These are phyloP conservation scores for Rosa rugosa DNA, from an alignment of 306 rosid species.

Conservation along the genomic window DNA sequence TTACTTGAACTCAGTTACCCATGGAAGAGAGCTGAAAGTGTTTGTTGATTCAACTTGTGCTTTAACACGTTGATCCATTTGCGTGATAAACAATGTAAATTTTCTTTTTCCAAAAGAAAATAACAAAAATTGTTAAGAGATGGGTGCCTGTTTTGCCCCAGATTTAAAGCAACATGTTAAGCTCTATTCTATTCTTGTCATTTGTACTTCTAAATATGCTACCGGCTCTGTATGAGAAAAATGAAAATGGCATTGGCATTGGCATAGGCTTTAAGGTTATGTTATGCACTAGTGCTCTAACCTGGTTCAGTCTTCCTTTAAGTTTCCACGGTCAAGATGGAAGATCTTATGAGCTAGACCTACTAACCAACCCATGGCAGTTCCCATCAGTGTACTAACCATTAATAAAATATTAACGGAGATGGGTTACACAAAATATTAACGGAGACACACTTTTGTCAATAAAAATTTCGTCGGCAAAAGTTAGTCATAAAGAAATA, in stretches of 20 bases:
- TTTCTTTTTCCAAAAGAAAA: conserved; percentile 9
- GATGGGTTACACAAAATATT: too few relatives aligned
- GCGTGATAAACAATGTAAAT: conserved; percentile 21
- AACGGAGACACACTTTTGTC: too few relatives aligned
- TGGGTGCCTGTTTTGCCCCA: background rate
- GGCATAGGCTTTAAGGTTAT: background rate
- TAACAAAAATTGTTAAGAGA: conserved; percentile 5
- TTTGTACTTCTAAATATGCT: background rate
- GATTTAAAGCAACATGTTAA: background rate
- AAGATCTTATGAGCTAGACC: too few relatives aligned
- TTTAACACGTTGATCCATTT: conserved; percentile 16
- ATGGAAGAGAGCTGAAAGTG: conserved; percentile 21
- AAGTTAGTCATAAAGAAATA: too few relatives aligned
- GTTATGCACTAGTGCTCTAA: background rate
- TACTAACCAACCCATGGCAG: too few relatives aligned
- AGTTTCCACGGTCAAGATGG: too few relatives aligned
- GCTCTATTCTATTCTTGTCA: background rate
- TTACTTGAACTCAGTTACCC: conserved; percentile 17
- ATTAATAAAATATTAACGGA: too few relatives aligned
- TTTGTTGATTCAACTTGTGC: conserved; percentile 21
- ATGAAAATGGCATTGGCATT: background rate
- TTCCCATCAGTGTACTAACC: too few relatives aligned
- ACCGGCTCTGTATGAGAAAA: background rate
- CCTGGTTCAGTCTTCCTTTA: too few relatives aligned
- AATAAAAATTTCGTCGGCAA: too few relatives aligned